Percentiles rank a stretch among this genome's conserved stretches.
Conservation (phyloP, 2,329 filamentous ascomycete species). For the Ascomycota sp. region DNA sequence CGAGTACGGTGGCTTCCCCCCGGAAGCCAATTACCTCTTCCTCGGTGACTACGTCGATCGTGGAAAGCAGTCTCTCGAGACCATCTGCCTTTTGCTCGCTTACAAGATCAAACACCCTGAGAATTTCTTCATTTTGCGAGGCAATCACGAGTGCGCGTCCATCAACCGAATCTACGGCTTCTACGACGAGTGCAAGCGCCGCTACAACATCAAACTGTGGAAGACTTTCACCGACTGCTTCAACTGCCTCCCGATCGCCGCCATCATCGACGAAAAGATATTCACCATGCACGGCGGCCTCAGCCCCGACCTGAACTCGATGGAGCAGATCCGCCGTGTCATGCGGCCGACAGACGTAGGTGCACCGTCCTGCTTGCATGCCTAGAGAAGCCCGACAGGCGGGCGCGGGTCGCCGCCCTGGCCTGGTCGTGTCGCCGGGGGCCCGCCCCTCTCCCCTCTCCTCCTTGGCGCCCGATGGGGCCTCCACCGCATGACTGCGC, state of each 20-base stretch:
- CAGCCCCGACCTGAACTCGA: constrained; percentile 93
- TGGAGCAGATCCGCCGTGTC: constrained; percentile 98
- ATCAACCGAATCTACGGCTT: constrained; percentile 99
- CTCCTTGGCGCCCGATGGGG: not conserved
- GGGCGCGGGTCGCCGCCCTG: too few relatives aligned
- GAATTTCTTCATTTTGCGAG: constrained; percentile 97
- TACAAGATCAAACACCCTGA: constrained; percentile 99
- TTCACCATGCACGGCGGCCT: constrained; percentile 99
- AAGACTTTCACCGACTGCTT: constrained; percentile 99
- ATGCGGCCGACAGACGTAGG: constrained; percentile 98
- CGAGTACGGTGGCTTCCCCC: constrained; percentile 95
- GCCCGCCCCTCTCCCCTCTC: not conserved
- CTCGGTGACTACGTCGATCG: constrained; percentile 97
- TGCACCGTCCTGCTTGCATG: too few relatives aligned
- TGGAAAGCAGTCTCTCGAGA: constrained; percentile 97
- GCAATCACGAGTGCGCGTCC: constrained; percentile 96
- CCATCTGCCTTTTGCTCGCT: constrained; percentile 84
- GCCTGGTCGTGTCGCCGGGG: too few relatives aligned
- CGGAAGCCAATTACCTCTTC: constrained; percentile 98
- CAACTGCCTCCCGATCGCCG: constrained; percentile 94
- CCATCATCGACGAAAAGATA: constrained; percentile 99
- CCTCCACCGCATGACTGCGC: constrained; percentile 6
- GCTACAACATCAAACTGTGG: constrained; percentile 99
- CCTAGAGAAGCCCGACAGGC: too few relatives aligned
- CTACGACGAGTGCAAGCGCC: constrained; percentile 98